Evolutionary conservation across 2,329 filamentous ascomycete genomes (phyloP), one percentile per base, ranked within the genome.

Genomic region (Fonsecaea monophora): DNA sequence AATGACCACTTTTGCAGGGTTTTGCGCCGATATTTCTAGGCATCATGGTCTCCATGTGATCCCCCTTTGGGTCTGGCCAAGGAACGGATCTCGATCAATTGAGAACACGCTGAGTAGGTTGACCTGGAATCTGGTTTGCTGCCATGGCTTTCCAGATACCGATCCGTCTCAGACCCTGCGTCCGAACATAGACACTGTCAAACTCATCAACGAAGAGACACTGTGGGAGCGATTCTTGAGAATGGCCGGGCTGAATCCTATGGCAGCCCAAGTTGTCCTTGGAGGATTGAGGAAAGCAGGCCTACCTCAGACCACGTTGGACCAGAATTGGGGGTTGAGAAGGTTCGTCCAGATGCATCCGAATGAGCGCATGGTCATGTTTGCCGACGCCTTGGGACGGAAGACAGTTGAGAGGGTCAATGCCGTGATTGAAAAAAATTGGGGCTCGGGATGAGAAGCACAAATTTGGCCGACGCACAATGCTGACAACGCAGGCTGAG

Each of bases 211-310:
- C 15, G 84, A 86, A 0, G 89, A 92, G 76, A 89, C 88, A 0
- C 75, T 80, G 38, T 91, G 88, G 88, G 91, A 93, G 75, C 54
- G 86, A 9, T 90, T 91, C 68, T 80, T 94, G 30, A 82, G 90
- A 13, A 81, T 82, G 30, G 83, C 84, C 1, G 91, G 91, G 0
- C 76, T 92, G 74, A 93, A 94, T 76, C 84, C 86, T 0, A 92
- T 87, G 74, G 90, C 90, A 2, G 90, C 91, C 2, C 90, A 92
- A 74, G 81, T 82, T 9, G 80, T 92, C 1, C 77, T 91, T 38
- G 79, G 78, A 6, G 57, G 67, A 53, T 42, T 73, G 63, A 67
- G 69, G 57, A 37, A 50, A 32, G 35, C 25, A 25, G 48, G 53
- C 15, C 4, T 25, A 32, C 15, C 38, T 45, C 35, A 30, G 13